A percentile compares a stretch with the other conserved stretches of the same genome.
These are phyloP conservation scores for Schizochytrium sp. DNA, from an alignment of 108 stramenopile species.

Conservation along the genomic window DNA sequence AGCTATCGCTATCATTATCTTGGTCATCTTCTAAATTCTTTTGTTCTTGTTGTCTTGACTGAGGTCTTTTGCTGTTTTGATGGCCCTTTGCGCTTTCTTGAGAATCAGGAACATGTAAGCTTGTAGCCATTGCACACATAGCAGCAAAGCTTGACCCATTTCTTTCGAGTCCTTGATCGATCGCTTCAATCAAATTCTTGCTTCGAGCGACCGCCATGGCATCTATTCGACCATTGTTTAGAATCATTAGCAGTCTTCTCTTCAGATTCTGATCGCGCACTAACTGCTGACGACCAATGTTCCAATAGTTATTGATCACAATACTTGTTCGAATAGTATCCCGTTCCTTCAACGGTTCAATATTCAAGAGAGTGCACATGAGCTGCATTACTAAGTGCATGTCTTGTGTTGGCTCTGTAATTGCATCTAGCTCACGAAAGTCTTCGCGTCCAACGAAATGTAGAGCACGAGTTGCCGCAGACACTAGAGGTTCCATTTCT, in stretches of 20 bases:
- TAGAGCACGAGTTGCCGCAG: neutral
- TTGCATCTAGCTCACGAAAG: neutral
- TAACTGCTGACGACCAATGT: neutral
- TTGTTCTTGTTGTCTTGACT: too few relatives aligned
- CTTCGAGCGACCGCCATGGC: neutral
- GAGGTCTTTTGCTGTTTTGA: too few relatives aligned
- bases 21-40: too few relatives aligned
- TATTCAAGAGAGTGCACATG: constrained; percentile 8
- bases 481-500: neutral
- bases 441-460: neutral
- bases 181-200: neutral
- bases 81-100: too few relatives aligned
- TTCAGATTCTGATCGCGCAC: constrained; percentile 33
- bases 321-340: constrained; percentile 1
- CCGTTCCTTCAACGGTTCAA: neutral
- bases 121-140: neutral
- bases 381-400: constrained; percentile 13
- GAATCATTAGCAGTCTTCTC: neutral
- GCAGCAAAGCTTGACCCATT: neutral
- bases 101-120: too few relatives aligned
- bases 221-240: neutral
- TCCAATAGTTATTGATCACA: constrained; percentile 26
- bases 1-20: too few relatives aligned
- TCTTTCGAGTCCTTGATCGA: neutral
- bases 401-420: neutral